These are phyloP conservation scores for Pseudogymnoascus verrucosus DNA, from an alignment of 2,329 filamentous ascomycete species.

Conservation along the genomic window DNA sequence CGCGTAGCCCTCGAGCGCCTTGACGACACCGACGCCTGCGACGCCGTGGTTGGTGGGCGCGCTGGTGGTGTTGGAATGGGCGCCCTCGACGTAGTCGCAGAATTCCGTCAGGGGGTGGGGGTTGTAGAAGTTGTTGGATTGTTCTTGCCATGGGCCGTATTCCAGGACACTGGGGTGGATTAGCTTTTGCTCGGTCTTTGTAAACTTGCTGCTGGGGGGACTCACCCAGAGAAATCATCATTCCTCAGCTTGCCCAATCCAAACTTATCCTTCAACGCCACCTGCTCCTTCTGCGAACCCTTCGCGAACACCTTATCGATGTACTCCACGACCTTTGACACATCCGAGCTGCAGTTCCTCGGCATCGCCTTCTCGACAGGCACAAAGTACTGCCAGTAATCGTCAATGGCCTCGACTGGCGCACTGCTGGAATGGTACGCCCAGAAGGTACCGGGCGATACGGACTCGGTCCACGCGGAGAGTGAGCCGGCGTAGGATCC, in stretches of 20 bases:
- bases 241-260: constrained; percentile 40
- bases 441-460: constrained; percentile 49
- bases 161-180: constrained; percentile 35
- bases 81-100: constrained; percentile 31
- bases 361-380: constrained; percentile 52
- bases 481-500: constrained; percentile 51
- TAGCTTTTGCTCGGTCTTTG: not conserved
- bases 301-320: constrained; percentile 41
- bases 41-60: not conserved
- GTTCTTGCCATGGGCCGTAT: constrained; percentile 51
- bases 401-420: constrained; percentile 45
- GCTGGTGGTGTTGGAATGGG: too few relatives aligned
- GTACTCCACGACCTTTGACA: constrained; percentile 43
- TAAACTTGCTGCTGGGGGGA: not conserved
- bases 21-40: not conserved
- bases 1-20: constrained; percentile 43
- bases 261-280: constrained; percentile 43
- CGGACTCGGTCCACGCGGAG: constrained; percentile 45
- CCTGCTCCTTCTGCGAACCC: constrained; percentile 35
- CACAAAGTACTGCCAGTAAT: constrained; percentile 52
- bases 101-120: constrained; percentile 41
- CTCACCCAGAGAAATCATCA: constrained; percentile 29
- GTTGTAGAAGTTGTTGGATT: constrained; percentile 42
- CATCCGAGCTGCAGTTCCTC: constrained; percentile 47
- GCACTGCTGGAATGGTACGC: constrained; percentile 50